phyloP scores from a whole-genome alignment of 2,329 filamentous ascomycete species.

The Cordyceps farinosa region DNA sequence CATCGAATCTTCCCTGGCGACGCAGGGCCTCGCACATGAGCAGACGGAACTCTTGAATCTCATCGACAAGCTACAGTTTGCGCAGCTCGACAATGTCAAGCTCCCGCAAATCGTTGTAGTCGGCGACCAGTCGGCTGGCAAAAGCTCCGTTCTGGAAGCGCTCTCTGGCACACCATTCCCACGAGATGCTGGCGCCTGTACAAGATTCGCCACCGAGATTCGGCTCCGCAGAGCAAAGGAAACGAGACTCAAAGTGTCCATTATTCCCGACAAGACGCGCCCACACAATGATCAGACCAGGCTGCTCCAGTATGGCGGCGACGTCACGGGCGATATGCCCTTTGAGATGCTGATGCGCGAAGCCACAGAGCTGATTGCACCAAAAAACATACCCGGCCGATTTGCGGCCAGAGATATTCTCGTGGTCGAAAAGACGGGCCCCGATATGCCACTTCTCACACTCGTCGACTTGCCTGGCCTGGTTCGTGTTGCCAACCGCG shows the following conservation, averaged over 20 bases:
- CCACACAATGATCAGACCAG: conserved; percentile 44
- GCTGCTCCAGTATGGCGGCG: conserved; percentile 46
- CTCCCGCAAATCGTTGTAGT: conserved; percentile 62
- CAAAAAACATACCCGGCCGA: conserved; percentile 46
- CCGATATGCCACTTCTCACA: conserved; percentile 56
- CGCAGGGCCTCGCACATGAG: conserved; percentile 49
- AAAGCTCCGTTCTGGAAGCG: conserved; percentile 62
- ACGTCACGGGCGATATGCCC: conserved; percentile 41
- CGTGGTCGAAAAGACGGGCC: conserved; percentile 56
- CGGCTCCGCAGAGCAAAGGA: conserved; percentile 48
- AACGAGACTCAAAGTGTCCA: conserved; percentile 45
- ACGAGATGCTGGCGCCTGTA: conserved; percentile 57
- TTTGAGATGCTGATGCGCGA: conserved; percentile 51
- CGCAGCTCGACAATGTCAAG: conserved; percentile 49
- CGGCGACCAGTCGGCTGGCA: conserved; percentile 61
- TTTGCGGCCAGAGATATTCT: conserved; percentile 53
- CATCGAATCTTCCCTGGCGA: conserved; percentile 47
- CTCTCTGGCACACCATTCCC: conserved; percentile 61
- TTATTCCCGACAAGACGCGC: conserved; percentile 51
- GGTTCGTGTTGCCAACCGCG: conserved; percentile 50
- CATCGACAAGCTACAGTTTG: conserved; percentile 52
- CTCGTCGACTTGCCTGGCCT: conserved; percentile 61
- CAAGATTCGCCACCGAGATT: conserved; percentile 59
- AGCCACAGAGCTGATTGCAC: conserved; percentile 49
- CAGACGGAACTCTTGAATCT: conserved; percentile 56